phyloP scores from a whole-genome alignment of 2,329 filamentous ascomycete species.

The Stemphylium lycopersici region DNA sequence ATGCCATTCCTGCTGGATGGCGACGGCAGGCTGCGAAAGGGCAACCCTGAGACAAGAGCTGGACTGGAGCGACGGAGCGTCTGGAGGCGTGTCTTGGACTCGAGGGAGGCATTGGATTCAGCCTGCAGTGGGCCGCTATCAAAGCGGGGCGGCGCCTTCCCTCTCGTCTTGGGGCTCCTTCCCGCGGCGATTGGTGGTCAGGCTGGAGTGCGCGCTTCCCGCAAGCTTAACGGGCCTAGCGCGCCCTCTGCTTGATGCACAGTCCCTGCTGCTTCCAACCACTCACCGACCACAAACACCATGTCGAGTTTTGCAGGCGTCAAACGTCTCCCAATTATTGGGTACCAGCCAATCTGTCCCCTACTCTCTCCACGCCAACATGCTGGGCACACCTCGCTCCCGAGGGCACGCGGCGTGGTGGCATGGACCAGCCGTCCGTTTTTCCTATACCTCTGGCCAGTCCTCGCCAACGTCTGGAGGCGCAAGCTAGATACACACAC shows the following conservation, averaged over 20 bases:
- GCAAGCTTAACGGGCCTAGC: slow-evolving; percentile 29
- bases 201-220: slow-evolving; percentile 26
- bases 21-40: background rate
- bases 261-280: slow-evolving; percentile 28
- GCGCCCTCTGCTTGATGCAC: slow-evolving; percentile 24
- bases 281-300: slow-evolving; percentile 34
- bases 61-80: slow-evolving; percentile 3
- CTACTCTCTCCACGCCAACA: slow-evolving; percentile 24
- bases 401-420: slow-evolving; percentile 25
- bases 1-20: background rate
- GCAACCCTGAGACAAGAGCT: background rate
- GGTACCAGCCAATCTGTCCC: slow-evolving; percentile 20
- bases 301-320: slow-evolving; percentile 38
- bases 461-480: slow-evolving; percentile 15
- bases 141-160: slow-evolving; percentile 29
- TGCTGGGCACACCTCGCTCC: slow-evolving; percentile 26
- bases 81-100: slow-evolving; percentile 14
- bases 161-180: slow-evolving; percentile 19
- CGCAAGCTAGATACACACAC: slow-evolving; percentile 19
- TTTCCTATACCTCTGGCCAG: slow-evolving; percentile 15
- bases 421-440: slow-evolving; percentile 20
- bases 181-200: slow-evolving; percentile 26
- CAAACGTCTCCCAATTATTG: slow-evolving; percentile 39
- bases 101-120: slow-evolving; percentile 20
- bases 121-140: slow-evolving; percentile 13